Conservation (phyloP, 108 stramenopile genomes). For the Cylindrotheca fusiformis region DNA sequence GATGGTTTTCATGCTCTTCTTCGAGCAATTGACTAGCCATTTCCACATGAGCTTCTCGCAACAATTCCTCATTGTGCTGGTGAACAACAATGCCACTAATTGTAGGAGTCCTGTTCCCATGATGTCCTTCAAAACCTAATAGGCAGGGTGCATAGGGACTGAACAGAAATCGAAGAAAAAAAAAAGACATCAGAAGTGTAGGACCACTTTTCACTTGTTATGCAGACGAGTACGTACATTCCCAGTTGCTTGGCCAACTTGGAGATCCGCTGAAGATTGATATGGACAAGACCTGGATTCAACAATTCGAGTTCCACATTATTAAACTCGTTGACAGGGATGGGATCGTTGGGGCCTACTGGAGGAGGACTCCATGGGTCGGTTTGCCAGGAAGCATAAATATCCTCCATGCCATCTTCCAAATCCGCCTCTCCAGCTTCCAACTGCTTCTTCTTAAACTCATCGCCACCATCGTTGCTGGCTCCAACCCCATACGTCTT, state of each 20-base stretch:
- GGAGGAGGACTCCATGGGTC: constrained; percentile 55
- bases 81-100: constrained; percentile 86
- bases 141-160: constrained; percentile 83
- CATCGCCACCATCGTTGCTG: constrained; percentile 47
- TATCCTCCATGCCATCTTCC: constrained; percentile 45
- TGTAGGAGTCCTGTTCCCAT: constrained; percentile 70
- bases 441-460: constrained; percentile 21
- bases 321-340: constrained; percentile 75
- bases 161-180: neutral
- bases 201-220: neutral
- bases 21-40: constrained; percentile 54
- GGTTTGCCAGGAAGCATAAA: constrained; percentile 88
- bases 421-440: constrained; percentile 27
- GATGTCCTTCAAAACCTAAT: constrained; percentile 81
- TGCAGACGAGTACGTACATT: constrained; percentile 17
- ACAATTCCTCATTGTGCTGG: constrained; percentile 65
- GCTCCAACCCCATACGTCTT: constrained; percentile 59
- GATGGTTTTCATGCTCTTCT: constrained; percentile 45
- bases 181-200: neutral
- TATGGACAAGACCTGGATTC: constrained; percentile 83
- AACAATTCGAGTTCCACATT: constrained; percentile 80
- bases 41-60: constrained; percentile 73
- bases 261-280: constrained; percentile 53
- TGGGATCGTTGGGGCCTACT: constrained; percentile 66
- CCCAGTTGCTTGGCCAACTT: constrained; percentile 68